Conservation (phyloP, 2,329 filamentous ascomycete genomes). For the Botrytis cinerea region DNA sequence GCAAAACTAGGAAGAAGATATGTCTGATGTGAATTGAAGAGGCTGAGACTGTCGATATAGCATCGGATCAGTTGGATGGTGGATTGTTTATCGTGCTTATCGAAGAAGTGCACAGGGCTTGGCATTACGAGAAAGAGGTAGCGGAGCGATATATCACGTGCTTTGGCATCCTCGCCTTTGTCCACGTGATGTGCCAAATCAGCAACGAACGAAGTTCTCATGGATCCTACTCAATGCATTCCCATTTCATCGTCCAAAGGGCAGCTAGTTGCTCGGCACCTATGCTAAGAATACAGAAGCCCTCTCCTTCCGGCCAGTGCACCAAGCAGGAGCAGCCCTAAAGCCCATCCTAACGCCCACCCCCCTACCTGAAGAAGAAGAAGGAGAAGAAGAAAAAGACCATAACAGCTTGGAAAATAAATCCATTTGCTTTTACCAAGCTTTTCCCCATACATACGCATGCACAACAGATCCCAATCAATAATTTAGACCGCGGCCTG, state of each 20-base stretch:
- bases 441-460: neutral
- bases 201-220: neutral
- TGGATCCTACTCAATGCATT: neutral
- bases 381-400: neutral
- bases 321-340: neutral
- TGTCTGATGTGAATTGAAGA: neutral
- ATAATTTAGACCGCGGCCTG: neutral
- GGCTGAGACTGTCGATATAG: neutral
- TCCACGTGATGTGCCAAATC: neutral
- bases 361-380: neutral
- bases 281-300: neutral
- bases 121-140: neutral
- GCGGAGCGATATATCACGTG: neutral
- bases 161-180: accelerated
- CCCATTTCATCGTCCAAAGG: neutral
- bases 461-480: neutral
- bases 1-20: neutral
- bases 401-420: neutral
- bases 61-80: neutral
- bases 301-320: neutral
- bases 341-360: neutral
- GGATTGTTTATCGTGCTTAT: slow-evolving; percentile 1
- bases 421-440: neutral
- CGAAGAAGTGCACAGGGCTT: neutral
- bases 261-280: neutral